Evolutionary conservation across 768 basidiomycete genomes (phyloP).

Genomic region (Trametes cingulata): DNA sequence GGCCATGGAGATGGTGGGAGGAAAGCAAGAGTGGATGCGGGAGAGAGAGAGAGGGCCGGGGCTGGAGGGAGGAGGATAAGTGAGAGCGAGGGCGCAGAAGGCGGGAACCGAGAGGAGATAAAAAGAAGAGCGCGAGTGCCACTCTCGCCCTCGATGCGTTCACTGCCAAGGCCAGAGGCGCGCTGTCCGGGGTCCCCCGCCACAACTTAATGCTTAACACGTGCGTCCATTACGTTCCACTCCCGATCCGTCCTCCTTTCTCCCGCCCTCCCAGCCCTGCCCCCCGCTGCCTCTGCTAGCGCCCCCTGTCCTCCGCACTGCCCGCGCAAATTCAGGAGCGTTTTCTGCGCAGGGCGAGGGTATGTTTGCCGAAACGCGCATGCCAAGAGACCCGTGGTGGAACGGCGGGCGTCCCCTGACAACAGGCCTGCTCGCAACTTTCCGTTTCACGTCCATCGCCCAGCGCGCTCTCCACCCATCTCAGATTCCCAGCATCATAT

Average conservation of each 20-base stretch:
- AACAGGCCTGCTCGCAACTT: slow-evolving; percentile 15
- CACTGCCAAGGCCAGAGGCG: slow-evolving; percentile 5
- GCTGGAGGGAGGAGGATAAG: slow-evolving; percentile 12
- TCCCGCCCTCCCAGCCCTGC: neutral
- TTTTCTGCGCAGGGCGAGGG: neutral
- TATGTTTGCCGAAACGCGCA: neutral
- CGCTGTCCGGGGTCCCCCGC: slow-evolving; percentile 26
- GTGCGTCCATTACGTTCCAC: slow-evolving; percentile 19
- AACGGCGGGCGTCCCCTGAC: slow-evolving; percentile 10
- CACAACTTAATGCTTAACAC: slow-evolving; percentile 19
- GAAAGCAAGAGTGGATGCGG: neutral
- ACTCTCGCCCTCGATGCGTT: slow-evolving; percentile 3
- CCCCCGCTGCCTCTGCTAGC: neutral
- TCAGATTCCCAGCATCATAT: slow-evolving; percentile 20
- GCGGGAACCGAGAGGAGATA: slow-evolving; percentile 14
- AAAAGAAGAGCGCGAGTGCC: slow-evolving; percentile 15
- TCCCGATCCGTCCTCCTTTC: slow-evolving; percentile 1
- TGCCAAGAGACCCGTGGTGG: slow-evolving; percentile 1
- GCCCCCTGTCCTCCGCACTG: neutral
- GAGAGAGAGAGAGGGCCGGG: slow-evolving; percentile 7
- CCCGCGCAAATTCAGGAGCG: neutral
- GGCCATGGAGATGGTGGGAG: slow-evolving; percentile 19
- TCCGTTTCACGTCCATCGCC: slow-evolving; percentile 20
- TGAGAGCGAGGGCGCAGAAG: slow-evolving; percentile 1
- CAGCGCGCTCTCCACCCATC: slow-evolving; percentile 10